Percentiles rank a stretch among this genome's conserved stretches.
Conservation (phyloP, 2,329 filamentous ascomycete genomes). For the Cladorrhinum sp. region DNA sequence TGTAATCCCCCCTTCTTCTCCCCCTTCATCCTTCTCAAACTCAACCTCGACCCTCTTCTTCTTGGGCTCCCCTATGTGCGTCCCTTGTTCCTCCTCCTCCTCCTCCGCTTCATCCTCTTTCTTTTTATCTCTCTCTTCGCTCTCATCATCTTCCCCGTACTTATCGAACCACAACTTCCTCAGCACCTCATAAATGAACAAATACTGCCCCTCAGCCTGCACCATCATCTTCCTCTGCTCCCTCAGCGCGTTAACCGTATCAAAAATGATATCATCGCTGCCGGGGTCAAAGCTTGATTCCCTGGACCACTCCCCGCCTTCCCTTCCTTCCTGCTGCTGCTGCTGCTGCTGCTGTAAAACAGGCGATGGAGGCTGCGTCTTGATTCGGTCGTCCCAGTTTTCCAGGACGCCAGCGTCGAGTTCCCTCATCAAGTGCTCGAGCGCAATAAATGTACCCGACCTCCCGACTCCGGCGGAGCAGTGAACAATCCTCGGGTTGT, state of each 20-base stretch:
- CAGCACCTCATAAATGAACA: constrained; percentile 85
- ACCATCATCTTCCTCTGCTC: constrained; percentile 95
- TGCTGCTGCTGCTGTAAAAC: neutral
- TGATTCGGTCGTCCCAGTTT: constrained; percentile 35
- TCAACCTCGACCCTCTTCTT: constrained; percentile 10
- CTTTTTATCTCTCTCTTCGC: constrained; percentile 16
- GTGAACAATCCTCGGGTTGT: constrained; percentile 77
- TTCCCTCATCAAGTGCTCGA: constrained; percentile 88
- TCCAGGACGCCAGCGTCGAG: constrained; percentile 70
- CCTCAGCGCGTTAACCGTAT: constrained; percentile 75
- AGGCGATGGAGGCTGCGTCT: neutral
- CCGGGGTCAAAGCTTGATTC: neutral
- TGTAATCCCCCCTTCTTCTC: neutral
- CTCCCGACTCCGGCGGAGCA: constrained; percentile 92
- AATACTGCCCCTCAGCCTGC: constrained; percentile 78
- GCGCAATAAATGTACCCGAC: constrained; percentile 90
- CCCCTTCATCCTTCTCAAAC: constrained; percentile 2
- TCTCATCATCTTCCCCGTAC: constrained; percentile 44
- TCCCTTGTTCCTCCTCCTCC: constrained; percentile 35
- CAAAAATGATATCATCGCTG: constrained; percentile 64
- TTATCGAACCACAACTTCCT: constrained; percentile 69
- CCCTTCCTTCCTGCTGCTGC: neutral
- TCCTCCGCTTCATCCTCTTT: constrained; percentile 31
- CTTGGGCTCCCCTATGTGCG: neutral
- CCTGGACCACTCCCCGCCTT: constrained; percentile 4